phyloP scores from a whole-genome alignment of 176 grass and related monocot species.

The Bromus sterilis region DNA sequence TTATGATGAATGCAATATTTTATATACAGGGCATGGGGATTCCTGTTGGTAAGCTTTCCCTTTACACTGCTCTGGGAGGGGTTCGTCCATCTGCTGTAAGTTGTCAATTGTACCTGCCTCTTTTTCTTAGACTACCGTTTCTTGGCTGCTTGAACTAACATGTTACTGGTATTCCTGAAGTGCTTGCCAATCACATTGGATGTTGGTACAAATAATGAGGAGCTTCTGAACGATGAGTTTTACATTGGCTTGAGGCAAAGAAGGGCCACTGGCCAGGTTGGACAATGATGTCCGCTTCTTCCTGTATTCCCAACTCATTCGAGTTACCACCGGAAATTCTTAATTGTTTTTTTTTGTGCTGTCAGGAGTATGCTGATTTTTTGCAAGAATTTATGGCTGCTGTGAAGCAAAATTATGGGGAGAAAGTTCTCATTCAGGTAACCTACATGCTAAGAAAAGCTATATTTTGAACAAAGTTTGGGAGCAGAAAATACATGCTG shows the following conservation, averaged over 20 bases:
- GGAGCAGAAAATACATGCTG: background rate
- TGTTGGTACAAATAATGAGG: constrained; percentile 92
- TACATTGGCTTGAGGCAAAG: constrained; percentile 92
- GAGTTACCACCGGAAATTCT: constrained; percentile 15
- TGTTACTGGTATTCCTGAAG: constrained; percentile 37
- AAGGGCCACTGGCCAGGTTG: constrained; percentile 77
- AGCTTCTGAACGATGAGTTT: constrained; percentile 73
- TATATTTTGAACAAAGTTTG: background rate
- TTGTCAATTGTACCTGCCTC: constrained; percentile 6
- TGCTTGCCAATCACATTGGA: constrained; percentile 97
- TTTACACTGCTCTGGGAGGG: constrained; percentile 96
- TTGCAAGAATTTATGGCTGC: constrained; percentile 82
- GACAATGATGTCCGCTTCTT: background rate
- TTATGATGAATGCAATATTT: constrained; percentile 24
- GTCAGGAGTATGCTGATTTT: constrained; percentile 83
- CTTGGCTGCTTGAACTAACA: constrained; percentile 20
- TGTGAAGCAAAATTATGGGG: constrained; percentile 93
- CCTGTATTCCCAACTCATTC: background rate
- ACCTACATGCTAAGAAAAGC: background rate
- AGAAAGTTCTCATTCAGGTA: constrained; percentile 91
- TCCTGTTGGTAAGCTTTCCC: constrained; percentile 92
- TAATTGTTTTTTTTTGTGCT: background rate
- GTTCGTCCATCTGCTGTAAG: constrained; percentile 93
- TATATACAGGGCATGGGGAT: constrained; percentile 92
- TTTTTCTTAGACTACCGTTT: background rate